These are phyloP conservation scores for Glaciozyma martinii DNA, from an alignment of 768 basidiomycete genomes.

Conservation along the genomic window DNA sequence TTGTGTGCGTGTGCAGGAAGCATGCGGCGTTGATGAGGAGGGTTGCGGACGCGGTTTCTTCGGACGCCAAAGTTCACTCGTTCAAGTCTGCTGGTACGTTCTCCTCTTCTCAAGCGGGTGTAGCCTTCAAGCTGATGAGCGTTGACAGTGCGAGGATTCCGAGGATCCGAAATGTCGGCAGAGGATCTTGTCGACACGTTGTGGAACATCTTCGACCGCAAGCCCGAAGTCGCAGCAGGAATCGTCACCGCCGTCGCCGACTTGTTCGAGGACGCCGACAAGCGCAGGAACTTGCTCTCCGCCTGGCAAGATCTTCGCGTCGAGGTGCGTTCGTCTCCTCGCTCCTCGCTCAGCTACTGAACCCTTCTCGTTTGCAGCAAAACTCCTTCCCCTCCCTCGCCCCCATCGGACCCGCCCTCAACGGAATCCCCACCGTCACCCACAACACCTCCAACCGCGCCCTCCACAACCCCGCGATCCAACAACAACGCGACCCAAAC, in stretches of 20 bases:
- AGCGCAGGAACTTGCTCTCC: conserved; percentile 61
- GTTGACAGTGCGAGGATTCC: conserved; percentile 63
- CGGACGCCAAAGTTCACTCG: conserved; percentile 40
- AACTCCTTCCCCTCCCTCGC: conserved; percentile 30
- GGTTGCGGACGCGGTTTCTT: conserved; percentile 43
- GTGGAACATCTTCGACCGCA: conserved; percentile 64
- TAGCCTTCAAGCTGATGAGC: conserved; percentile 50
- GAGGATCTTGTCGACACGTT: conserved; percentile 78
- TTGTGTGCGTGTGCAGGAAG: conserved; percentile 44
- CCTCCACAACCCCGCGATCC: conserved; percentile 17
- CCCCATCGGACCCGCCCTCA: conserved; percentile 15
- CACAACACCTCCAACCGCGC: conserved; percentile 10
- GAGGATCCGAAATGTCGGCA: conserved; percentile 64
- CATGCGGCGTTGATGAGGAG: conserved; percentile 58
- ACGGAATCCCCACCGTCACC: conserved; percentile 15
- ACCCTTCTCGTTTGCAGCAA: background rate
- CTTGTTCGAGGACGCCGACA: conserved; percentile 71
- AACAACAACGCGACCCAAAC: conserved; percentile 1
- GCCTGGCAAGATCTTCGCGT: conserved; percentile 78
- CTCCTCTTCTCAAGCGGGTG: conserved; percentile 52
- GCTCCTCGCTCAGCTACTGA: background rate
- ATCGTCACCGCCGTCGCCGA: conserved; percentile 62
- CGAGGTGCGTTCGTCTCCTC: conserved; percentile 49
- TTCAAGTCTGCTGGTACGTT: conserved; percentile 38
- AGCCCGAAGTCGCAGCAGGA: conserved; percentile 59